Evolutionary conservation across 2,329 filamentous ascomycete genomes (phyloP).

Genomic region (Trichoderma simmonsii): DNA sequence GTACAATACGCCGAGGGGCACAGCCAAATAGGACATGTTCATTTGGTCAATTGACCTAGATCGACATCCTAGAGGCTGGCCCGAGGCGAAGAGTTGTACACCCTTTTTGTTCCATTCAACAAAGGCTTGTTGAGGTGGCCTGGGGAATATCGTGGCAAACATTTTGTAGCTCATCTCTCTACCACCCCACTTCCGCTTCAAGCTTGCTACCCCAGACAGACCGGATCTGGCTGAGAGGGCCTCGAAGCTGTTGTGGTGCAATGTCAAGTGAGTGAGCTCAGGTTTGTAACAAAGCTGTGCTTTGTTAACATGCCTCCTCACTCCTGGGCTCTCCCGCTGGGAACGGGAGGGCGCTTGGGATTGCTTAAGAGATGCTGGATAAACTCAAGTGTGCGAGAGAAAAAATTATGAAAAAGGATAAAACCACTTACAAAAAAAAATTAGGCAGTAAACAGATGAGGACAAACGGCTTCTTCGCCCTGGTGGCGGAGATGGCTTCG

Average conservation of each 20-base stretch:
- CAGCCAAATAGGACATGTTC: not conserved
- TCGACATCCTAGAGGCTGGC: not conserved
- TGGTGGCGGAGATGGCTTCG: slow-evolving; percentile 30
- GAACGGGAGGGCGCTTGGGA: slow-evolving; percentile 23
- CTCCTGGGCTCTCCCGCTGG: slow-evolving; percentile 22
- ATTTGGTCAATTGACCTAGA: not conserved
- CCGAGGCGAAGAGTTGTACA: not conserved
- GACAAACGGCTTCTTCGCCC: slow-evolving; percentile 26
- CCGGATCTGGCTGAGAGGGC: slow-evolving; percentile 19
- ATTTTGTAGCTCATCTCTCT: slow-evolving; percentile 27
- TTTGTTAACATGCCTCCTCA: slow-evolving; percentile 20
- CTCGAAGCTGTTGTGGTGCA: slow-evolving; percentile 16
- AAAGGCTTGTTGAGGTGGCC: not conserved
- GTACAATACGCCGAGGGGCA: slow-evolving; percentile 3
- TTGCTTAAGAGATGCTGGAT: slow-evolving; percentile 35
- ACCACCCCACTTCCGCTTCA: slow-evolving; percentile 17
- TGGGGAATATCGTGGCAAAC: slow-evolving; percentile 1
- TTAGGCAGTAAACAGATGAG: slow-evolving; percentile 7
- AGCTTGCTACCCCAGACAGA: not conserved
- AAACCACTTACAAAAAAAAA: not conserved
- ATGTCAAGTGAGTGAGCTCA: slow-evolving; percentile 22
- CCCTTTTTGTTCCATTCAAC: not conserved
- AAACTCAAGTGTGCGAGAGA: slow-evolving; percentile 26
- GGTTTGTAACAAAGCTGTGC: slow-evolving; percentile 23
- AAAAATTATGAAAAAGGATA: not conserved